phyloP scores from a whole-genome alignment of 148 eudicot species.

The Camellia sinensis region DNA sequence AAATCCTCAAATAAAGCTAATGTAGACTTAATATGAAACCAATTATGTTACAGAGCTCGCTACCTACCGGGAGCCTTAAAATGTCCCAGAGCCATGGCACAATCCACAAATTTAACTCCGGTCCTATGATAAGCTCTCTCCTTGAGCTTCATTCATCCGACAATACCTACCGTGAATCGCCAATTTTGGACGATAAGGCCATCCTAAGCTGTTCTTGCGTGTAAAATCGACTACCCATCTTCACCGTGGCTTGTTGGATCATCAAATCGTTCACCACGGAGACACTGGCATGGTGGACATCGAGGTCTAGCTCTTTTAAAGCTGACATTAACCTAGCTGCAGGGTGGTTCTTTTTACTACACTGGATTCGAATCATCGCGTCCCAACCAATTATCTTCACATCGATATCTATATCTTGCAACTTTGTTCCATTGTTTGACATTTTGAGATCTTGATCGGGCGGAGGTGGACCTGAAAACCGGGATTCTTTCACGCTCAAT shows the following conservation, averaged over 20 bases:
- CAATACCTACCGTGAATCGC: constrained; percentile 32
- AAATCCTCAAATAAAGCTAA: neutral
- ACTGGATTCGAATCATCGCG: constrained; percentile 77
- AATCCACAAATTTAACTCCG: too few species aligned
- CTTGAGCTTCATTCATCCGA: neutral
- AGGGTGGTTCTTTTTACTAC: constrained; percentile 75
- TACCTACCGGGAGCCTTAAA: constrained; percentile 21
- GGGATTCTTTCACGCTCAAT: constrained; percentile 28
- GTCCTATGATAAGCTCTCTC: neutral
- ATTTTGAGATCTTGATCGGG: constrained; percentile 21
- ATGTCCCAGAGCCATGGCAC: neutral
- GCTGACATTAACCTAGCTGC: constrained; percentile 84
- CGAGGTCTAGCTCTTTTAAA: constrained; percentile 71
- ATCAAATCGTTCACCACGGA: constrained; percentile 86
- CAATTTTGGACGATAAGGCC: constrained; percentile 50
- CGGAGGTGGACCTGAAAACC: constrained; percentile 16
- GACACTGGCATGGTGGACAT: constrained; percentile 73
- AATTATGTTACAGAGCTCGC: neutral
- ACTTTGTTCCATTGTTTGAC: constrained; percentile 8
- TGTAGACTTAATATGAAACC: neutral
- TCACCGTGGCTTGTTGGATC: constrained; percentile 88
- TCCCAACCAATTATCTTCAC: constrained; percentile 86
- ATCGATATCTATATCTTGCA: constrained; percentile 63
- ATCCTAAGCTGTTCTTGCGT: constrained; percentile 68
- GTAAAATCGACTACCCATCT: constrained; percentile 60